These are phyloP conservation scores for Leucaena leucocephala DNA, from an alignment of 306 rosid genomes.

Conservation along the genomic window DNA sequence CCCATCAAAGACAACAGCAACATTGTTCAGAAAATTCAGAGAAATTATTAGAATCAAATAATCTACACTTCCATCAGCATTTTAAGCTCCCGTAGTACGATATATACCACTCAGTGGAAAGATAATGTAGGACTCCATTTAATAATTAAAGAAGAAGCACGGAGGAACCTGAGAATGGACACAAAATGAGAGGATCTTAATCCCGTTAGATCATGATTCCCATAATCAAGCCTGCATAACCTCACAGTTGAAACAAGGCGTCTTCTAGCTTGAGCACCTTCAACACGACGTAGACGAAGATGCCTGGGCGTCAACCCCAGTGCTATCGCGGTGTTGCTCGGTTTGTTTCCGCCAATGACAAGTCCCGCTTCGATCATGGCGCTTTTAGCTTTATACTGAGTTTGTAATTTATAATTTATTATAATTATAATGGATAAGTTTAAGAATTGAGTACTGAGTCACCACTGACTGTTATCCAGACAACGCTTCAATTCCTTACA, in stretches of 20 bases:
- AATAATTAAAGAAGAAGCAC: not conserved
- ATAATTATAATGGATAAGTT: not conserved
- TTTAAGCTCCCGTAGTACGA: not conserved
- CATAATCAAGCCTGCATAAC: not conserved
- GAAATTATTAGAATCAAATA: not conserved
- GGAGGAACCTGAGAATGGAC: conserved; percentile 32
- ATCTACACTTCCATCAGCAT: not conserved
- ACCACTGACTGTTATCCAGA: not conserved
- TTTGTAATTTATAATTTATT: not conserved
- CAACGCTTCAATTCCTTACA: not conserved
- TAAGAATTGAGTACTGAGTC: not conserved
- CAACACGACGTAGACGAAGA: not conserved
- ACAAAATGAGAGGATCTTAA: not conserved
- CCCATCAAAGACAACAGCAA: not conserved
- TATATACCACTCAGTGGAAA: not conserved
- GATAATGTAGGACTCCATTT: not conserved
- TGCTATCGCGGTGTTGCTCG: not conserved
- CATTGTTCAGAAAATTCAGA: not conserved
- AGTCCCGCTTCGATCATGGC: conserved; percentile 19
- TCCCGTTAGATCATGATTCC: not conserved
- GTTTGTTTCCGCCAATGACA: conserved; percentile 2
- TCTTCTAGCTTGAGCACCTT: not conserved
- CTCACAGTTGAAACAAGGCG: conserved; percentile 7
- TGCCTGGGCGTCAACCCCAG: not conserved
- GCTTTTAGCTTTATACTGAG: not conserved